Evolutionary conservation across 805 yeast species (phyloP), one percentile per base, ranked within the genome.

Genomic region (Clavispora phyllophila): DNA sequence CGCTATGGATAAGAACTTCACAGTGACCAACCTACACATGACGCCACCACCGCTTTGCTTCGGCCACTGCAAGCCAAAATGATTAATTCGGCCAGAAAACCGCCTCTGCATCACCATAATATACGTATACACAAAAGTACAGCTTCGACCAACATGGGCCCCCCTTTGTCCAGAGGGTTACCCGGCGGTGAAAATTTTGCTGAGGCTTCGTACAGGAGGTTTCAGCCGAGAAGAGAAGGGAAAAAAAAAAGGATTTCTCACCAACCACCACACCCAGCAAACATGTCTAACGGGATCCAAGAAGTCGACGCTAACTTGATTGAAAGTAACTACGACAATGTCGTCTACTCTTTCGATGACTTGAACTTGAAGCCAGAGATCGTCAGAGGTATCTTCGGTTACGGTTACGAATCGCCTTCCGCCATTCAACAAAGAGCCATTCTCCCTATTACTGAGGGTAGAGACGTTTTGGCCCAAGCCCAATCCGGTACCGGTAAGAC

Each of bases 291-390:
- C 73, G 86, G 85, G 62, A 81, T 81, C 62, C 75, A 81, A 53
- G 93, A 86, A 68, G 78, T 86, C 66, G 95, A 85, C 70, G 72
- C 88, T 65, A 80, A 80, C 67, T 79, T 79, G 66, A 89, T 91
- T 66, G 91, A 86, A 76, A 75, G 96, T 74, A 91, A 91, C 84
- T 88, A 90, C 82, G 96, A 90, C 79, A 88, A 89, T 68, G 89
- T 87, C 64, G 72, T 70, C 48, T 63, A 73, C 66, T 63, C 82
- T 28, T 85, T 86, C 68, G 93, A 85, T 54, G 89, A 78, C 51
- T 76, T 85, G 70, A 76, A 82, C 70, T 70, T 85, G 57, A 84
- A 84, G 68, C 85, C 82, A 50, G 76, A 72, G 58, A 79, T 84
- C 57, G 76, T 83, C 52, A 81, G 88, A 75, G 63, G 93, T 49